Evolutionary conservation across 805 yeast species (phyloP).

Genomic region (Yamadazyma takamatsuzukensis): DNA sequence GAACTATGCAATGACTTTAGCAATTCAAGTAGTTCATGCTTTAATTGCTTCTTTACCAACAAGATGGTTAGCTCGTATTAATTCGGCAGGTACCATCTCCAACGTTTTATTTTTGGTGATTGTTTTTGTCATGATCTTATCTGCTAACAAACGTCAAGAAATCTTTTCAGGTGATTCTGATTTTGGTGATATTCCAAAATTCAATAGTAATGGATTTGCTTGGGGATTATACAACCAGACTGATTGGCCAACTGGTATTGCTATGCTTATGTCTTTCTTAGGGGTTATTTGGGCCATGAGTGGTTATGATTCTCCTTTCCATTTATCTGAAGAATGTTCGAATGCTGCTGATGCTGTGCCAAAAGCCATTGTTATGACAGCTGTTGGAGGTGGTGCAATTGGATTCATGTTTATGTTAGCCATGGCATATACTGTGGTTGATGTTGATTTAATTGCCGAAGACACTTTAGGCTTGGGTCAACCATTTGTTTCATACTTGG

Average conservation of each 20-base stretch:
- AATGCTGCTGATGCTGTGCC: conserved; percentile 65
- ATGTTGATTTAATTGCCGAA: conserved; percentile 41
- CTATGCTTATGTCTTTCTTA: conserved; percentile 52
- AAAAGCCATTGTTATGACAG: conserved; percentile 60
- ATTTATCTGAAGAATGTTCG: conserved; percentile 67
- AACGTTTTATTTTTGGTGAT: conserved; percentile 49
- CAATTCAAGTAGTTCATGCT: conserved; percentile 47
- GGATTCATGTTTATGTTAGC: conserved; percentile 59
- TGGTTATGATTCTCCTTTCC: conserved; percentile 74
- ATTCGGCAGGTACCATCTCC: conserved; percentile 45
- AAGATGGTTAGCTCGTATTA: conserved; percentile 49
- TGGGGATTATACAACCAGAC: conserved; percentile 58
- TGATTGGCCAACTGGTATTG: conserved; percentile 61
- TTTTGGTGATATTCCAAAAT: conserved; percentile 32
- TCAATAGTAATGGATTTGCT: conserved; percentile 45
- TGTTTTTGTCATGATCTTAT: conserved; percentile 52
- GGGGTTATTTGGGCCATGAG: conserved; percentile 73
- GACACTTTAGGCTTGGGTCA: conserved; percentile 52
- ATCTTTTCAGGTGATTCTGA: conserved; percentile 15
- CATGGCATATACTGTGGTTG: conserved; percentile 58
- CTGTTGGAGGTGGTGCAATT: conserved; percentile 50
- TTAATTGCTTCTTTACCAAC: conserved; percentile 52
- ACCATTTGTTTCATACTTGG: conserved; percentile 54
- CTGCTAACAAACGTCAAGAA: conserved; percentile 43
- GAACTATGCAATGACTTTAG: conserved; percentile 48